phyloP scores from a whole-genome alignment of 2,329 filamentous ascomycete genomes.

The Fusarium algeriense region DNA sequence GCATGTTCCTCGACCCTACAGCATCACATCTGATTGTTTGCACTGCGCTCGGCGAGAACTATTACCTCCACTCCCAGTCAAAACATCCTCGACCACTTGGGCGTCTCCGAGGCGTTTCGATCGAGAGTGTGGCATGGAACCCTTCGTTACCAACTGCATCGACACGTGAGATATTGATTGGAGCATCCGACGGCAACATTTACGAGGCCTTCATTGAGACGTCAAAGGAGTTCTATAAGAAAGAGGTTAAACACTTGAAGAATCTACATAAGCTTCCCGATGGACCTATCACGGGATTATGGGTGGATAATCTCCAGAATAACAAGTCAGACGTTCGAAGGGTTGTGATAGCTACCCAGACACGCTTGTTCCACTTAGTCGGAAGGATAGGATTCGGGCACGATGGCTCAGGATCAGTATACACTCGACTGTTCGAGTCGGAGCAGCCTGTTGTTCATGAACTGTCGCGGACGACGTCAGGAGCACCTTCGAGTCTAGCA shows the following conservation, averaged over 20 bases:
- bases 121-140: constrained; percentile 95
- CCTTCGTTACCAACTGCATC: constrained; percentile 92
- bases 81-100: constrained; percentile 86
- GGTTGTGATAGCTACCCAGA: constrained; percentile 83
- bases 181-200: constrained; percentile 91
- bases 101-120: constrained; percentile 84
- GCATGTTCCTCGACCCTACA: constrained; percentile 97
- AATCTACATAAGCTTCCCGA: constrained; percentile 85
- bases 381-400: constrained; percentile 80
- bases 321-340: constrained; percentile 79
- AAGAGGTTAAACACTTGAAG: constrained; percentile 93
- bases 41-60: constrained; percentile 94
- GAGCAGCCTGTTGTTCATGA: constrained; percentile 86
- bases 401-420: constrained; percentile 87
- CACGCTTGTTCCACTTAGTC: constrained; percentile 81
- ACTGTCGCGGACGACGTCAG: constrained; percentile 67
- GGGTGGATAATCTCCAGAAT: constrained; percentile 80
- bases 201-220: constrained; percentile 97
- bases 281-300: constrained; percentile 85
- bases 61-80: constrained; percentile 96
- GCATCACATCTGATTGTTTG: constrained; percentile 94
- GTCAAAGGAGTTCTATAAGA: constrained; percentile 92
- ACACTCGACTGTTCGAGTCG: constrained; percentile 86
- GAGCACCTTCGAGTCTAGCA: constrained; percentile 73
- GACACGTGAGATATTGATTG: constrained; percentile 92